Percentiles rank a stretch among this genome's conserved stretches.
phyloP scores from a whole-genome alignment of 306 rosid species.

The Sesbania bispinosa region DNA sequence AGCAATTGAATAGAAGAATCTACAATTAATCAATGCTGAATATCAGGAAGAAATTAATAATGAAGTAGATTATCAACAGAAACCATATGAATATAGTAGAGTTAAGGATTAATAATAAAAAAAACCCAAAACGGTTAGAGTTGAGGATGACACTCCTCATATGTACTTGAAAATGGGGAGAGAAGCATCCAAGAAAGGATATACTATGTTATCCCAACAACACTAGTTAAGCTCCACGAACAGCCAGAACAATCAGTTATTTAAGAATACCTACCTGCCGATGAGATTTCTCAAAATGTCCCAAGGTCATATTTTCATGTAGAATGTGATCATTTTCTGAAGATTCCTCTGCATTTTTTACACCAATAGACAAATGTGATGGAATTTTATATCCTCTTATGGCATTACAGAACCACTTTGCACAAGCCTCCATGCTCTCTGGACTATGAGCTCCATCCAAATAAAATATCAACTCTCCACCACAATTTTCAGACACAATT shows the following conservation, averaged over 20 bases:
- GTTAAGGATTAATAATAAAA: neutral
- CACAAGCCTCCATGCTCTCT: slow-evolving; percentile 74
- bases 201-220: neutral
- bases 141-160: neutral
- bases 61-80: neutral
- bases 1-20: slow-evolving; percentile 87
- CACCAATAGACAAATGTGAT: slow-evolving; percentile 21
- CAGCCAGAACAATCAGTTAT: neutral
- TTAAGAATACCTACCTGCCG: slow-evolving; percentile 12
- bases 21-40: slow-evolving; percentile 32
- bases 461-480: slow-evolving; percentile 64
- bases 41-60: slow-evolving; percentile 22
- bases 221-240: neutral
- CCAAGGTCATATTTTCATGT: slow-evolving; percentile 21
- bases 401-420: slow-evolving; percentile 42
- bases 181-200: neutral
- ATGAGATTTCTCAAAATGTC: slow-evolving; percentile 34
- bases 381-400: slow-evolving; percentile 28
- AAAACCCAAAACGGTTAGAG: neutral
- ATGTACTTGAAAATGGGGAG: neutral
- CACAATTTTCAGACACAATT: slow-evolving; percentile 29
- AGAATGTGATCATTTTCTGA: slow-evolving; percentile 33
- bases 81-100: neutral
- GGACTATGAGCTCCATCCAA: slow-evolving; percentile 93
- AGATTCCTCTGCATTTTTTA: slow-evolving; percentile 24